Evolutionary conservation across 1,284 basidiomycete species (phyloP), one percentile per base, ranked within the genome.

Genomic region (Malassezia yamatoensis): DNA sequence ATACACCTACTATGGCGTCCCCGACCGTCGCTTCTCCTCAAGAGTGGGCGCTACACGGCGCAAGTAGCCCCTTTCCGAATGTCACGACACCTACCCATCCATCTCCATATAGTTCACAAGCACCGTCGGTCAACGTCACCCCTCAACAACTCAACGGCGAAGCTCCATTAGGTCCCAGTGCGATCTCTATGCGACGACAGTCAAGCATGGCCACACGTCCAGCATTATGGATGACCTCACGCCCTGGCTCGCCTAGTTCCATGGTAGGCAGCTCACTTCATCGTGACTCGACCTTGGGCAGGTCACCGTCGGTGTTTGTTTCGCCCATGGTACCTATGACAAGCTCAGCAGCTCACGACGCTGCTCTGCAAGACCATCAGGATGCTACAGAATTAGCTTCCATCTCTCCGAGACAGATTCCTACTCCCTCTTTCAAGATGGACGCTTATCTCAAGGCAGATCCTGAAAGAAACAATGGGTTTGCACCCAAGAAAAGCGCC

Each of bases 181-280:
- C 42, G 16, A 44, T 44, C 42, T 20, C 42, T 24, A 10, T 44
- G 42, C 42, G 42, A 24, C 51, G 29, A 45, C 55, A 12, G 44
- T 38, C 2, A 39, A 51, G 33, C 50, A 42, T 42, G 47, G 11
- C 43, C 43, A 34, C 39, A 9, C 44, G 37, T 38, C 55, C 55
- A 5, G 42, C 32, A 36, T 18, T 53, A 36, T 58, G 55, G 55
- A 49, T 58, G 49, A 51, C 54, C 15, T 51, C 54, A 15, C 36
- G 20, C 2, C 37, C 42, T 18, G 10, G 48, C 12, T 49, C 48
- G 36, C 46, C 46, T 15, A 20, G 21, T 10, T n/a, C 44, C 2
- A 33, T n/a, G n/a, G 3, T 15, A 20, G 9, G 15, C 20, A 16
- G 24, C 10, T 15, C 20, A 33, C 8, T 33, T 24, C 32, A 36